Percentiles rank a stretch among this genome's conserved stretches.
Conservation (phyloP, 2,329 filamentous ascomycete genomes). For the Periconia sp. region DNA sequence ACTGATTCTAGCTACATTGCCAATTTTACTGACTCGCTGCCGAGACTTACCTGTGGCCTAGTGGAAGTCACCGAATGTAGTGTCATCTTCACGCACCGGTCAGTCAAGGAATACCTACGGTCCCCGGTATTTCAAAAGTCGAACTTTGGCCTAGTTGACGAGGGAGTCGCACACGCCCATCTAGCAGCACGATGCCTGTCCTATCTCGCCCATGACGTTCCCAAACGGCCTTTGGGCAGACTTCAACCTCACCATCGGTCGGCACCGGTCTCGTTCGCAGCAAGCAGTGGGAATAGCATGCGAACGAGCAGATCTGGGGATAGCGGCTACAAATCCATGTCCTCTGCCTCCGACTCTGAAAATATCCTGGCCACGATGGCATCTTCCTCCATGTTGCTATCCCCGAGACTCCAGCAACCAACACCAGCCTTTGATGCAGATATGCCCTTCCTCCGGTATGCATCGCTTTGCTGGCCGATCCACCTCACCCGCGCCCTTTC, state of each 20-base stretch:
- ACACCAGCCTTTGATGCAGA: constrained; percentile 28
- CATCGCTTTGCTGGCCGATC: constrained; percentile 39
- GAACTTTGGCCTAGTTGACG: constrained; percentile 31
- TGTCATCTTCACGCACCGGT: constrained; percentile 29
- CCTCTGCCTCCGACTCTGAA: constrained; percentile 27
- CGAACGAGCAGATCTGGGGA: constrained; percentile 34
- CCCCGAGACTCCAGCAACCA: constrained; percentile 6
- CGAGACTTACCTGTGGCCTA: constrained; percentile 32
- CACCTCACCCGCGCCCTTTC: constrained; percentile 35
- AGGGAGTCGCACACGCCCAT: constrained; percentile 31
- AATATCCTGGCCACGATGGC: constrained; percentile 2
- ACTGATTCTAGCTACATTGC: constrained; percentile 7
- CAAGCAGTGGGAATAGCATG: constrained; percentile 28
- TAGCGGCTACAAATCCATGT: constrained; percentile 39
- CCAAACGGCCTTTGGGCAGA: constrained; percentile 29
- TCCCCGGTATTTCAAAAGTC: constrained; percentile 20
- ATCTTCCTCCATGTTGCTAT: constrained; percentile 1
- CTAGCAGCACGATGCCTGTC: constrained; percentile 35
- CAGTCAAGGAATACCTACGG: constrained; percentile 33
- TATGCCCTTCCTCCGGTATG: constrained; percentile 38
- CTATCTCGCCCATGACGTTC: constrained; percentile 33
- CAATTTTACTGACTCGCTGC: constrained; percentile 21
- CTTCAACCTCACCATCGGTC: constrained; percentile 13
- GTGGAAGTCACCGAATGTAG: constrained; percentile 24
- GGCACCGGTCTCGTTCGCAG: constrained; percentile 8